Conservation (phyloP, 805 yeast genomes). For the Monosporozyma aerobia region DNA sequence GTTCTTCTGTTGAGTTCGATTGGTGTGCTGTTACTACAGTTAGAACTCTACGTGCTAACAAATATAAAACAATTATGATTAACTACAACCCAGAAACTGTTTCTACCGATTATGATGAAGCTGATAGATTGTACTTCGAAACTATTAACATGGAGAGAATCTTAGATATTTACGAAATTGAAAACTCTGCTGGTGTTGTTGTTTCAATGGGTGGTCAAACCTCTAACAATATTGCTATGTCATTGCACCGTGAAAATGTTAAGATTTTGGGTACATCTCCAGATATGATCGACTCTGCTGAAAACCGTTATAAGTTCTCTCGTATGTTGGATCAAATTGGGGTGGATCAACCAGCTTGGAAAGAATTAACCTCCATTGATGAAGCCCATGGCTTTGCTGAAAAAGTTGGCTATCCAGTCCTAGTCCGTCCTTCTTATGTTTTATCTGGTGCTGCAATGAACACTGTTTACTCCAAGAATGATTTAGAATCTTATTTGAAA, state of each 20-base stretch:
- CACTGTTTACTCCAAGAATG: constrained; percentile 84
- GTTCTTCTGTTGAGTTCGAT: constrained; percentile 97
- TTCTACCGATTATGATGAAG: constrained; percentile 97
- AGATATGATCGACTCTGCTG: constrained; percentile 97
- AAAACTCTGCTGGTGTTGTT: constrained; percentile 82
- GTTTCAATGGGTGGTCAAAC: constrained; percentile 99
- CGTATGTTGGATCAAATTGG: constrained; percentile 94
- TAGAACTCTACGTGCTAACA: constrained; percentile 80
- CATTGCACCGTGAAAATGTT: constrained; percentile 86
- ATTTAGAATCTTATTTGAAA: constrained; percentile 73
- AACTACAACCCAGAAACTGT: constrained; percentile 98
- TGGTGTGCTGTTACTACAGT: constrained; percentile 99
- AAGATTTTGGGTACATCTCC: constrained; percentile 96
- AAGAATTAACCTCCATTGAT: constrained; percentile 82
- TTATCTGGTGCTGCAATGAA: constrained; percentile 99
- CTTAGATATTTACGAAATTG: constrained; percentile 87
- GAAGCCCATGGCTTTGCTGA: constrained; percentile 93
- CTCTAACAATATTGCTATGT: constrained; percentile 89
- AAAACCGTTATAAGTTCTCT: constrained; percentile 94
- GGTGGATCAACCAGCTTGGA: constrained; percentile 99
- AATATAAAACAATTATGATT: constrained; percentile 88
- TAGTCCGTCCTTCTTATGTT: constrained; percentile 96
- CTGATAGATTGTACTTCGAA: constrained; percentile 92
- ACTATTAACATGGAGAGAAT: constrained; percentile 90
- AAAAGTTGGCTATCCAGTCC: constrained; percentile 84